Evolutionary conservation across 2,329 filamentous ascomycete species (phyloP), one percentile per base, ranked within the genome.

Genomic region (Cladorrhinum sp.): DNA sequence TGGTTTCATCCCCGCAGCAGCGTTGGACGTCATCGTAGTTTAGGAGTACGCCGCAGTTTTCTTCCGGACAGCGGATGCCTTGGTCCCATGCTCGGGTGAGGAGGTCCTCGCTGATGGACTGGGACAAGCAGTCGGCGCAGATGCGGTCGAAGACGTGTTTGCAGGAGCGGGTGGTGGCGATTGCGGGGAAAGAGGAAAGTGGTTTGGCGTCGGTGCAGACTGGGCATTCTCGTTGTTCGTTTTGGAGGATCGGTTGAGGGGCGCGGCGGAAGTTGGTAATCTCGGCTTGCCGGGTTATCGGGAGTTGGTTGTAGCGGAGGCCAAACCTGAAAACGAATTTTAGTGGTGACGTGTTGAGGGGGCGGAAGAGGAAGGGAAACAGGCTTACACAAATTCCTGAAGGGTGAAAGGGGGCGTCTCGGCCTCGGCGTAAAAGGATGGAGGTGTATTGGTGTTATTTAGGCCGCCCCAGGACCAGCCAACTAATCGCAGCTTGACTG

Each of bases 11-110:
- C 1, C 82, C 80, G 57, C 77, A 78, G 57, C 77, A 78, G 0
- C 71, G 71, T 61, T 76, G 73, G 2, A 86, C 74, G 18, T 81
- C 78, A 16, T 72, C 68, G 62, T 80, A 78, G 8, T 72, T 66
- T 1, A 86, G 71, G 0, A 67, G 64, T 24, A 71, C 72, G 2
- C 73, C 66, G 63, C 84, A 87, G 42, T 18, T 9, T 16, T 18
- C 3, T 55, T 82, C 78, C 0, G 82, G 82, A 56, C 84, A 87
- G 50, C 72, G 72, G 46, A 86, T 76, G 9, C 79, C 73, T 14
- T 14, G 16, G 33, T 78, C 76, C 76, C 78, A 80, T 1, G 73
- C 60, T 21, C 72, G 73, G 62, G 53, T 70, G 28, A 67, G 66
- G 14, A 78, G 53, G 52, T 76, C 74, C 1, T 71, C 69, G 23